Evolutionary conservation across 163 green algal genomes (phyloP), one percentile per base, ranked within the genome.

Genomic region (Scenedesmus sp.): DNA sequence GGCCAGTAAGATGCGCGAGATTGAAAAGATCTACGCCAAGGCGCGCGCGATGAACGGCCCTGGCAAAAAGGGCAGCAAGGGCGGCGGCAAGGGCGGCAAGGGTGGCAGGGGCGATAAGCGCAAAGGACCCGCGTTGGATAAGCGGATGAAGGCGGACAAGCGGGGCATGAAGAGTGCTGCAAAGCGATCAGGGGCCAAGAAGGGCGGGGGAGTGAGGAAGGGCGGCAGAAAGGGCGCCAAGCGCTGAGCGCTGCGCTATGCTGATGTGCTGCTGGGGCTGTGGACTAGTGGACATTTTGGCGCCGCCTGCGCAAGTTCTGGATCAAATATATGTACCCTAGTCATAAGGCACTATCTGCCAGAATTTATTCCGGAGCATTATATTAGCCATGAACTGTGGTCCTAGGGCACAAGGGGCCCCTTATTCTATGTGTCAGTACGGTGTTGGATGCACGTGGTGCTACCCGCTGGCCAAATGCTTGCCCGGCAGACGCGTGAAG

Each of bases 21-120:
- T 99, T 65, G 96, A 98, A 90, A 97, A 97, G 90, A 90, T 99
- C 37, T 98, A 98, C 92, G 93, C 94, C 13, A 94, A 96, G 83
- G 98, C 97, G 12, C 93, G 93, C 56, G 89, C 92, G 0, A 81
- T 76, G 33, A 89, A 91, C 73, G 90, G 85, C 37, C 89, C 89
- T 37, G 95, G 93, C 73, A 83, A 86, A 26, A 94, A 94, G 79
- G 94, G 94, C 24, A 94, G 94, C 73, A 90, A 88, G 20, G 94
- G 96, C 83, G 93, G 92, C 33, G 53, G 83, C 46, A n/a, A n/a
- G n/a, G n/a, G n/a, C n/a, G n/a, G n/a, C n/a, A 94, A 94, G 87
- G 51, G 80, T 4, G 90, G 53, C 16, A 76, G 94, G 35, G 68
- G 43, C 6, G 92, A 94, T 37, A 96, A 96, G 88, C 78, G 92